Evolutionary conservation across 371 early-diverging fungal species (phyloP).

Genomic region (Mortierella sp.): DNA sequence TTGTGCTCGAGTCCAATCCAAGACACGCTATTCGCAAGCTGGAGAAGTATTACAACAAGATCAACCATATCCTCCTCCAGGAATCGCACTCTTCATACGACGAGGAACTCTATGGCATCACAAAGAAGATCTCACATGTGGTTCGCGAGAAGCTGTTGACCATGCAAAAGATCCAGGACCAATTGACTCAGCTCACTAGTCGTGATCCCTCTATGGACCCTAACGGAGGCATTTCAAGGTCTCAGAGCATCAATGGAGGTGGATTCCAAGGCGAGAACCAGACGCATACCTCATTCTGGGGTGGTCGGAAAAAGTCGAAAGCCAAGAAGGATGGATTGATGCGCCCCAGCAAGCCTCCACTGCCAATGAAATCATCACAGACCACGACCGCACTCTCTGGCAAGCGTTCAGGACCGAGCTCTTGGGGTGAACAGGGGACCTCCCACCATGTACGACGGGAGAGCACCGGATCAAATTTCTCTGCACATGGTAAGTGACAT

Average conservation of each 20-base stretch:
- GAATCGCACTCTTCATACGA: constrained; percentile 35
- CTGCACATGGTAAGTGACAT: constrained; percentile 24
- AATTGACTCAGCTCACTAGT: constrained; percentile 19
- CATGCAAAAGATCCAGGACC: constrained; percentile 48
- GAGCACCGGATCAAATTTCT: constrained; percentile 40
- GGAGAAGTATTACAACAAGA: constrained; percentile 39
- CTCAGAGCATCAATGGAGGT: constrained; percentile 45
- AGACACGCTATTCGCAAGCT: constrained; percentile 44
- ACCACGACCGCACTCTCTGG: constrained; percentile 25
- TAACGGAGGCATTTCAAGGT: constrained; percentile 17
- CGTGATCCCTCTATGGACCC: constrained; percentile 21
- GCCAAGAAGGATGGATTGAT: constrained; percentile 25
- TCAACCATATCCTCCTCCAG: constrained; percentile 19
- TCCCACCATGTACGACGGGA: constrained; percentile 35
- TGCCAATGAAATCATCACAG: constrained; percentile 42
- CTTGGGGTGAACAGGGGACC: constrained; percentile 15
- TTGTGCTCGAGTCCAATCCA: constrained; percentile 34
- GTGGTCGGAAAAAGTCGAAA: constrained; percentile 38
- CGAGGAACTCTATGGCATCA: constrained; percentile 37
- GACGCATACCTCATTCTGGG: constrained; percentile 45
- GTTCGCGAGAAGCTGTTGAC: constrained; percentile 40
- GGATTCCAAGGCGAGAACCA: constrained; percentile 43
- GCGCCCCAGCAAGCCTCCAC: constrained; percentile 36
- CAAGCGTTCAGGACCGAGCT: constrained; percentile 13
- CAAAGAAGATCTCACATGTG: constrained; percentile 39